Evolutionary conservation across 768 basidiomycete species (phyloP).

Genomic region (Phylloporus sp.): DNA sequence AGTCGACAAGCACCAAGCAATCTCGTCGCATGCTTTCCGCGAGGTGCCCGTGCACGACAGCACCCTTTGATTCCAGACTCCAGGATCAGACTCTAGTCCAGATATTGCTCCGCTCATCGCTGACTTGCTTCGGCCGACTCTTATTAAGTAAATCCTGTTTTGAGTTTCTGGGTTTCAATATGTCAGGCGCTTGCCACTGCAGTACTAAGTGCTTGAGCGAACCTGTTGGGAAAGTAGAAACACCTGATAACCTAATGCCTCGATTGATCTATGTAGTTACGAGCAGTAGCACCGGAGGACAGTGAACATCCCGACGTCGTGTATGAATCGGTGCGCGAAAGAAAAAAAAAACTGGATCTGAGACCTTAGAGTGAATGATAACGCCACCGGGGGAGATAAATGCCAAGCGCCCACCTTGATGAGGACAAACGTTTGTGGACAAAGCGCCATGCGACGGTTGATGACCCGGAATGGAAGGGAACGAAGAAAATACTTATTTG

Average conservation of each 20-base stretch:
- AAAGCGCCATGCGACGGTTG: neutral
- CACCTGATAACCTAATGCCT: neutral
- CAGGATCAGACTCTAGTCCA: neutral
- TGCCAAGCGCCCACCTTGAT: neutral
- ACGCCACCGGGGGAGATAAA: neutral
- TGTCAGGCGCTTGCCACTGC: neutral
- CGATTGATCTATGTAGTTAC: neutral
- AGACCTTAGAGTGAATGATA: neutral
- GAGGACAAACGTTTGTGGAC: neutral
- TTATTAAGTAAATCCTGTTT: slow-evolving; percentile 3
- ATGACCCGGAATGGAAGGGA: slow-evolving; percentile 7
- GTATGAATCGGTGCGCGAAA: neutral
- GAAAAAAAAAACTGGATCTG: neutral
- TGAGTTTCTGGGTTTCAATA: slow-evolving; percentile 7
- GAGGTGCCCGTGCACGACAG: too few relatives aligned
- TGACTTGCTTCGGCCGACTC: neutral
- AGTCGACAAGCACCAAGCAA: neutral
- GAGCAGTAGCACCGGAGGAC: neutral
- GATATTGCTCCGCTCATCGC: slow-evolving; percentile 14
- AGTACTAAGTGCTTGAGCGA: neutral
- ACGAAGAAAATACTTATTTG: neutral
- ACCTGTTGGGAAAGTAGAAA: slow-evolving; percentile 1
- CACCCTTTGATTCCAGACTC: neutral
- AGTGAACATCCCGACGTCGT: neutral
- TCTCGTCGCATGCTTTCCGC: neutral